Conservation (phyloP, 768 basidiomycete species). For the Scleroderma citrinum region DNA sequence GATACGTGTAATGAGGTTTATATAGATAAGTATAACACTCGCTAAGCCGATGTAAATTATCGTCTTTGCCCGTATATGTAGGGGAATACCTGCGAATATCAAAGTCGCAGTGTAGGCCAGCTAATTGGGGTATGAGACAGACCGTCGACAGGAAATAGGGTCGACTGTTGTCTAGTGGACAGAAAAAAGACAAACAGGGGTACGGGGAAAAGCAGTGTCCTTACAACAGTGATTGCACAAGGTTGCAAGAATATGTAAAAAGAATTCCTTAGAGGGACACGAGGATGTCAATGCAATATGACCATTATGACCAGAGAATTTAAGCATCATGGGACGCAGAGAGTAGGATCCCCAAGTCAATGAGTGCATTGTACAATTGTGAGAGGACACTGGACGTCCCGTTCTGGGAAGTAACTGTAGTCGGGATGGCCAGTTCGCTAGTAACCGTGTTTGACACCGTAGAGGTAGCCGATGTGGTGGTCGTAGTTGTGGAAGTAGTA, state of each 20-base stretch:
- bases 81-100: too few relatives aligned
- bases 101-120: not conserved
- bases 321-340: not conserved
- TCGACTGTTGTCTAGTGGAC: not conserved
- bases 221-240: not conserved
- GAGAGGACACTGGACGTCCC: slow-evolving; percentile 31
- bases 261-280: too few relatives aligned
- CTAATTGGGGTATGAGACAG: not conserved
- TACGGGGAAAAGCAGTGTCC: not conserved
- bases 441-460: slow-evolving; percentile 15
- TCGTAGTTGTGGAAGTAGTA: slow-evolving; percentile 8
- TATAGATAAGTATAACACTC: not conserved
- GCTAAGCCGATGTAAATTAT: too few relatives aligned
- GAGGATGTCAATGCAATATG: too few relatives aligned
- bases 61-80: too few relatives aligned
- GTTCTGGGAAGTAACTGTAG: slow-evolving; percentile 30
- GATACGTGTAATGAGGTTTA: not conserved
- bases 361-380: slow-evolving; percentile 30
- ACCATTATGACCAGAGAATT: not conserved
- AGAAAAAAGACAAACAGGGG: not conserved
- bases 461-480: slow-evolving; percentile 15
- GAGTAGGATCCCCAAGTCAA: slow-evolving; percentile 27
- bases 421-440: slow-evolving; percentile 24
- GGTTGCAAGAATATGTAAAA: not conserved
- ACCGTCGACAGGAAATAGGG: not conserved